Base-by-base conservation (phyloP, 2,329 filamentous ascomycete genomes). In the Neoascochyta sp. region DNA sequence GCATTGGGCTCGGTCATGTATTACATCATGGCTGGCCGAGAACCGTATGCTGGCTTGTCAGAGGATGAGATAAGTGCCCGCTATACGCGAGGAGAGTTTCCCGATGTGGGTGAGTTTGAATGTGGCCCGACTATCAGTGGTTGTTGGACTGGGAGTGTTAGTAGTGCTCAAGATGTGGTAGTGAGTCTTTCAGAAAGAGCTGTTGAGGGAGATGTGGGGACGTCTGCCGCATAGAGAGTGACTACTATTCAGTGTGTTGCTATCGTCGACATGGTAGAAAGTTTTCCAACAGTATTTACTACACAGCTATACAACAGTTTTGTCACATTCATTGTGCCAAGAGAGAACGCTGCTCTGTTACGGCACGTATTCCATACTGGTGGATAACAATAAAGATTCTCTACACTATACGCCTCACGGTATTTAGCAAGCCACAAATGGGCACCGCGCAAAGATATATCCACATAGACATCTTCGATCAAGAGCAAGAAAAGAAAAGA, bases 1-100 rank as follows among this genome's bases (percentile, higher is more conserved):
- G 55, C 47, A 9, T 44, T 65, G 7, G 61, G 62, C 19, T 60
- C 59, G 7, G 44, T 53, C 12, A 48, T 64, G 16, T 63, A 64
- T 43, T 54, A 47, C 18, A 61, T 65, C 14, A 54, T 62, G 50
- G 45, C 48, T 17, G 54, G 55, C 23, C 41, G 41, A 19, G 43
- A 53, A 33, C 58, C 58, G 12, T 63, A 57, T 36, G 32, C 33
- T 9, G 42, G 52, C 29, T 29, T 62, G 9, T 30, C 43, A 23
- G 54, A 58, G 26, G 40, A 47, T 24, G 51, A 61, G 31, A 47
- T 62, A 17, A 41, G 52, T 23, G 36, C 32, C 8, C 43, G 41
- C 11, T 61, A 52, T 38, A 31, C 34, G 36, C 37, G 36, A 24
- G 32, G 34, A 9, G 45, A 51, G 16, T 62, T 59, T 34, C 57